Evolutionary conservation across 177 flowering plant species (phyloP), one percentile per base, ranked within the genome.

Genomic region (Vitis hybrid): DNA sequence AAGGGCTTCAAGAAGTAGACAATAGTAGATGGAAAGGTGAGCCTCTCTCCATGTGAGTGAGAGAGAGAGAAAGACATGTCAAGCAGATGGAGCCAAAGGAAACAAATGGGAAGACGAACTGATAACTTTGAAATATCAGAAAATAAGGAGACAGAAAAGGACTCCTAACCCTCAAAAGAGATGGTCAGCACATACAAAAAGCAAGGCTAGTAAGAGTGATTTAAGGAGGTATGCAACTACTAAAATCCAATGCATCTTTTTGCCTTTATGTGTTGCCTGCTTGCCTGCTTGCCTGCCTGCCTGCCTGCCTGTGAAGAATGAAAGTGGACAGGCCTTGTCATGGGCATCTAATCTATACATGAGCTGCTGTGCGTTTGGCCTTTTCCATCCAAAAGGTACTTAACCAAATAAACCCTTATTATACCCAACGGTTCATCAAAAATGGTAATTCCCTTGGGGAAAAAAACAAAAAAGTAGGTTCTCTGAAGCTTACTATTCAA

Each of bases 41-140:
- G 78, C 78, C 69, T 6, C 7, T 12, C 2, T 8, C 56, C 22
- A 15, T 18, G 2, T 55, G 75, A 66, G 70, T 59, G 55, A 26
- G 71, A 72, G 52, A 64, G 16, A 16, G 64, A 66, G 66, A 66
- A 29, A 66, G 74, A 67, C 62, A 60, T 60, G 55, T 70, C 75
- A 67, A 73, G 49, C 51, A 65, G 58, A 70, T 70, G 63, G 45
- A n/a, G 74, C 70, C 80, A 74, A 66, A 55, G 9, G 10, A 55
- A 53, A 33, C 29, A 66, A 13, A 26, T 10, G 71, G 55, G 57
- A 45, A 45, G 55, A 31, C 0, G 60, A n/a, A 70, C 16, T 66
- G 48, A 31, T 26, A 70, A 65, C 64, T 69, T 60, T 69, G 73
- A 69, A 55, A 69, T 55, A 64, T 65, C 73, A 65, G 66, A 29